phyloP scores from a whole-genome alignment of 2,329 filamentous ascomycete genomes.

The Truncatella angustata region DNA sequence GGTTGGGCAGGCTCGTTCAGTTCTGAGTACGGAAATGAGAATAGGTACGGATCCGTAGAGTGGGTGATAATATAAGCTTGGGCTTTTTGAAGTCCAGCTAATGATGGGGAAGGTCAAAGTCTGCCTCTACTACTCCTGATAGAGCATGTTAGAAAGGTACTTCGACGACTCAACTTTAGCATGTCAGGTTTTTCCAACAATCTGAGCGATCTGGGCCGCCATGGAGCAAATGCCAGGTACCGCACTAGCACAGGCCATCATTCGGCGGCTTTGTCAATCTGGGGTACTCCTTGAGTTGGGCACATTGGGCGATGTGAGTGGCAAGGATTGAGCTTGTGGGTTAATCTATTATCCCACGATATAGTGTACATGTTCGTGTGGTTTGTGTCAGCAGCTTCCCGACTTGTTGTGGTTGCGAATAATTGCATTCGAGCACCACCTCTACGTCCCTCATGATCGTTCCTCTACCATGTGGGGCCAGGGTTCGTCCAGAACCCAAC shows the following conservation, averaged over 20 bases:
- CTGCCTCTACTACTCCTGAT: background rate
- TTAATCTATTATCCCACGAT: too few species aligned
- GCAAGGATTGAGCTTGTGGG: conserved; percentile 7
- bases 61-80: conserved; percentile 9
- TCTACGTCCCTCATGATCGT: too few species aligned
- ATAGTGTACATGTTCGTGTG: too few species aligned
- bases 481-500: too few species aligned
- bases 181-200: background rate
- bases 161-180: background rate
- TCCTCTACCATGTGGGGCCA: too few species aligned
- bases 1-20: conserved; percentile 4
- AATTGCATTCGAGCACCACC: too few species aligned
- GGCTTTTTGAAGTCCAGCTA: background rate
- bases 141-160: conserved; percentile 3
- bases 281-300: conserved; percentile 3
- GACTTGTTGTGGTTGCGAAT: too few species aligned
- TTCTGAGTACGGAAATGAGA: conserved; percentile 5
- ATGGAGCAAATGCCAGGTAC: too few species aligned
- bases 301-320: background rate
- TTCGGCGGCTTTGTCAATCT: background rate
- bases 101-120: conserved; percentile 4
- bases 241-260: background rate
- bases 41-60: conserved; percentile 13
- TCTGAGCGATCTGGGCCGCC: too few species aligned
- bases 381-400: too few species aligned